Evolutionary conservation across 1,284 basidiomycete species (phyloP).

Genomic region (Ceratobasidium theobromae): DNA sequence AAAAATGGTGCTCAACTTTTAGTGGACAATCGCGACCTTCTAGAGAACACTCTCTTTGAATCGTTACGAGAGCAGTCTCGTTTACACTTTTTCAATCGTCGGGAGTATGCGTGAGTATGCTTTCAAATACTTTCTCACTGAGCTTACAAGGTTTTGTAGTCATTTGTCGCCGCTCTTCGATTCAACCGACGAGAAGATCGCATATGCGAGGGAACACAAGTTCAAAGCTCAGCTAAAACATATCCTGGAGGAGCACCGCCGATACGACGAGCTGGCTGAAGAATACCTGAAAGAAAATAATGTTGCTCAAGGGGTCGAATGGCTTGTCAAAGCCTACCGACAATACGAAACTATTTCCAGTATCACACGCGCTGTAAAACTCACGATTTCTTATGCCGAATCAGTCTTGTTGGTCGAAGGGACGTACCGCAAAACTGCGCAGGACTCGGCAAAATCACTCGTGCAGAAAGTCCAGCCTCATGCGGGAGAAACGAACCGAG

Average conservation of each 20-base stretch:
- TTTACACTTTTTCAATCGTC: background rate
- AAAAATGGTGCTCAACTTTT: background rate
- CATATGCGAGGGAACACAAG: background rate
- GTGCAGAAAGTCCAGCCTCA: background rate
- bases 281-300: slow-evolving; percentile 5
- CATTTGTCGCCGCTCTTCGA: slow-evolving; percentile 6
- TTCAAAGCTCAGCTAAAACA: slow-evolving; percentile 8
- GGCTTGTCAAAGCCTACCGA: background rate
- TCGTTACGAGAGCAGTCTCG: background rate
- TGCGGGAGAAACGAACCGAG: background rate
- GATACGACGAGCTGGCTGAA: slow-evolving; percentile 11
- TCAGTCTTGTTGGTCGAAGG: slow-evolving; percentile 9
- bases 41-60: slow-evolving; percentile 1
- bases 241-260: background rate
- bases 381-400: background rate
- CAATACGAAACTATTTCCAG: background rate
- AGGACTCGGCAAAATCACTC: slow-evolving; percentile 3
- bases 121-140: background rate
- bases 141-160: background rate
- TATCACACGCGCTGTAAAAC: background rate
- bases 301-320: background rate
- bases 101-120: slow-evolving; percentile 13
- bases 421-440: background rate
- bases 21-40: background rate
- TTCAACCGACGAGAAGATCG: background rate